Base-by-base conservation (phyloP, 2,329 filamentous ascomycete genomes). In the Alternaria sp. region DNA sequence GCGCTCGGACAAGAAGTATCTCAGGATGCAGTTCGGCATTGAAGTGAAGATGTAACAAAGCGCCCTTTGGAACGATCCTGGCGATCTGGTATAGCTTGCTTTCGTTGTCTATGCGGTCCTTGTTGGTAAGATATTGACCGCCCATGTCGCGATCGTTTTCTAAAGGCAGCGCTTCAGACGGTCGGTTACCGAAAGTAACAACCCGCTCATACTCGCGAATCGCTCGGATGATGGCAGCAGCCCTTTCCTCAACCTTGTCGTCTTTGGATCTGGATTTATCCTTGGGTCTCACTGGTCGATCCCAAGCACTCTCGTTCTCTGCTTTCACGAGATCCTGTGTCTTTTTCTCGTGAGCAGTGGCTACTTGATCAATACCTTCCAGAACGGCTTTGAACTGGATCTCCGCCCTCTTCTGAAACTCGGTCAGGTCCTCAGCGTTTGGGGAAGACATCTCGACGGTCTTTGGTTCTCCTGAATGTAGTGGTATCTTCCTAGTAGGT, bases 21-120 rank as follows among this genome's bases (percentile, higher is more conserved):
- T 82, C 76, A 10, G 90, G 89, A 13, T 83, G 81, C 5, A 93
- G 81, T 64, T 90, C 91, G n/a, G 91, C 86, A 75, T 93, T 93
- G 83, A 92, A 93, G 77, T 93, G 91, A 23, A 93, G 86, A 76
- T 93, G 91, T 23, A 93, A 82, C 74, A 93, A 89, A 0, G 86
- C 86, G 3, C 90, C 91, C 77, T 93, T 93, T 45, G 91, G 91
- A 82, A 91, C 86, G 60, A 77, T 74, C 30, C 81, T 81, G 6
- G 88, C 86, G 25, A 90, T 84, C 26, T 82, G 69, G 69, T 89
- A 87, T 13, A 93, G 73, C 46, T 81, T 77, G 9, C 90, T 91
- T 50, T 83, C 56, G 40, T 84, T 77, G 47, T 82, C 77, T 51
- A 84, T 83, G 2, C 80, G 76, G 4, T 74, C 66, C 62, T 80